Conservation (phyloP, 176 grass and related monocot genomes). For the Lolium perenne region DNA sequence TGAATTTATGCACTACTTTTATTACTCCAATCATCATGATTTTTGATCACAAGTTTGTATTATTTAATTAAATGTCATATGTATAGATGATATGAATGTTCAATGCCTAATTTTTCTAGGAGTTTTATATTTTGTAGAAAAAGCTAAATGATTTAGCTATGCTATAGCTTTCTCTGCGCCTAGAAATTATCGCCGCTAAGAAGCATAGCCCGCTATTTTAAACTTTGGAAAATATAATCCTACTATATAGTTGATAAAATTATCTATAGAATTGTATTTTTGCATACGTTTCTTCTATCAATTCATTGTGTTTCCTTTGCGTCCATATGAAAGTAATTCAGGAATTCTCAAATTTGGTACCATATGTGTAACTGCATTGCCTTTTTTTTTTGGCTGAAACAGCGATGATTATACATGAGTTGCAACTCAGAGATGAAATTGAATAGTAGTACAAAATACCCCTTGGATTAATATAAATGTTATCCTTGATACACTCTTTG, state of each 20-base stretch:
- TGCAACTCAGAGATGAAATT: constrained; percentile 7
- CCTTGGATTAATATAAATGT: background rate
- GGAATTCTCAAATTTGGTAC: background rate
- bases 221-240: background rate
- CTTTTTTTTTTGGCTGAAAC: background rate
- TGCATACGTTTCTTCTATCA: background rate
- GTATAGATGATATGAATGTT: too few relatives aligned
- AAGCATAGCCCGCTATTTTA: too few relatives aligned
- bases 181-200: too few relatives aligned
- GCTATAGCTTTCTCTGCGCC: too few relatives aligned
- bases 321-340: background rate
- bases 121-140: too few relatives aligned
- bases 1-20: too few relatives aligned
- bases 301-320: background rate
- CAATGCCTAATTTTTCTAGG: too few relatives aligned
- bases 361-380: background rate
- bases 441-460: background rate
- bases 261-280: background rate
- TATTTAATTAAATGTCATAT: too few relatives aligned
- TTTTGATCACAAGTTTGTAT: too few relatives aligned
- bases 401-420: background rate
- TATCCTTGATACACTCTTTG: background rate
- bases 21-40: too few relatives aligned
- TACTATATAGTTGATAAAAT: background rate
- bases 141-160: background rate